Evolutionary conservation across 2,329 filamentous ascomycete species (phyloP), one percentile per base, ranked within the genome.

Genomic region (Zopfia rhizophila): DNA sequence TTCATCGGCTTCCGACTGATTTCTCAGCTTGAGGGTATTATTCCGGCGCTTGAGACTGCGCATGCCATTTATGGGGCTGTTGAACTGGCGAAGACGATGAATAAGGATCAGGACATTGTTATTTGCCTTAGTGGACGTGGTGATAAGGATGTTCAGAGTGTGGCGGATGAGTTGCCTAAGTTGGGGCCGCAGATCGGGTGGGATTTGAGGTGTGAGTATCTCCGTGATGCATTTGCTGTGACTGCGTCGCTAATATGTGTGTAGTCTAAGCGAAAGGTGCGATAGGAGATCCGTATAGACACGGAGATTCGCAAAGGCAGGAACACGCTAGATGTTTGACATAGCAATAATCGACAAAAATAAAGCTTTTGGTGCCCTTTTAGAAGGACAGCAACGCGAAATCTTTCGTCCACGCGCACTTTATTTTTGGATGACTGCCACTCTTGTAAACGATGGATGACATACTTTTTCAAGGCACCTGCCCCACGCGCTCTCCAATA

Each of bases 91-190:
- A 97, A 96, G 85, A 90, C 87, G 46, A 92, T 97, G 90, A 81
- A 82, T 58, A 90, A 91, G 77, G 91, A 84, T 39, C 78, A 97
- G 75, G 91, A 97, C 66, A 77, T 99, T 19, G 93, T 99, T 48
- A 92, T 99, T 53, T 97, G 93, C 75, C 73, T 99, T 25, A 95
- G 89, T 67, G 94, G 94, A 7, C 82, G 94, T 60, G 94, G 94
- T 53, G 94, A 99, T 75, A 99, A 99, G 84, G 94, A 99, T 68
- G 94, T 99, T 48, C 92, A 99, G 83, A 96, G 90, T 65, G 93
- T 99, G 38, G 94, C 94, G 0, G 94, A 99, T 67, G 91, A 96
- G 75, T 76, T 99, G 67, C 93, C 93, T 13, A 89, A 82, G 59
- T 73, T 99, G 52, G 93, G 94, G 0, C 94, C 94, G 6, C 80